These are phyloP conservation scores for Coniella vitis DNA, from an alignment of 2,329 filamentous ascomycete genomes.

Conservation along the genomic window DNA sequence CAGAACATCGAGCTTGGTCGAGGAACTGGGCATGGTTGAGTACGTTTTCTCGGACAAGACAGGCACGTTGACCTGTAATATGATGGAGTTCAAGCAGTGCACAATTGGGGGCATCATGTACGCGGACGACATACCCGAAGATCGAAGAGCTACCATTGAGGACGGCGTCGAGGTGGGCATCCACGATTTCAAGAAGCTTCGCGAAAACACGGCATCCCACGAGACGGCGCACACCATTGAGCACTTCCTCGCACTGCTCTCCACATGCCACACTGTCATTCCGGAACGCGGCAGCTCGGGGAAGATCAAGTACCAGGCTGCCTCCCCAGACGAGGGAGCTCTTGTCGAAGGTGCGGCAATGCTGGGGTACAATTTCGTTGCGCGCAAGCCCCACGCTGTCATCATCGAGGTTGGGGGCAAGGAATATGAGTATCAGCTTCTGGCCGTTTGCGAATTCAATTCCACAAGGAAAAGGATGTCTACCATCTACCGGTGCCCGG, in stretches of 20 bases:
- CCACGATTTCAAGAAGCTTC: slow-evolving; percentile 73
- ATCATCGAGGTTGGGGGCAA: slow-evolving; percentile 70
- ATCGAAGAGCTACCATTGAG: slow-evolving; percentile 71
- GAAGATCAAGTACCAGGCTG: slow-evolving; percentile 93
- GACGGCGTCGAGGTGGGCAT: slow-evolving; percentile 74
- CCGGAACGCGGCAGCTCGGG: slow-evolving; percentile 74
- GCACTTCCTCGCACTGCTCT: slow-evolving; percentile 79
- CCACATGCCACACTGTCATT: slow-evolving; percentile 95
- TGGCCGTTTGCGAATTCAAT: slow-evolving; percentile 99
- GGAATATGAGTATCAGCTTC: slow-evolving; percentile 76
- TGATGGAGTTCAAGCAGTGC: slow-evolving; percentile 98
- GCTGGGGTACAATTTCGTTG: slow-evolving; percentile 84
- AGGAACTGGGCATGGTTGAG: slow-evolving; percentile 96
- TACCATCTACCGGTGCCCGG: slow-evolving; percentile 90
- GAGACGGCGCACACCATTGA: slow-evolving; percentile 49
- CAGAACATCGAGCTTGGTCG: slow-evolving; percentile 90
- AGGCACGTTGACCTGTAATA: slow-evolving; percentile 92
- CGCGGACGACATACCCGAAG: slow-evolving; percentile 84
- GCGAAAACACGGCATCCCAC: slow-evolving; percentile 58
- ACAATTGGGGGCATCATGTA: slow-evolving; percentile 93
- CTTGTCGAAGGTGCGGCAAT: slow-evolving; percentile 82
- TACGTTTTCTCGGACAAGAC: slow-evolving; percentile 99
- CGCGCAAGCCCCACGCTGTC: slow-evolving; percentile 82
- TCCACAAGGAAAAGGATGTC: slow-evolving; percentile 97
- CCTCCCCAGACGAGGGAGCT: slow-evolving; percentile 95